Evolutionary conservation across 331 rosid species (phyloP).

Genomic region (Acacia pycnantha): DNA sequence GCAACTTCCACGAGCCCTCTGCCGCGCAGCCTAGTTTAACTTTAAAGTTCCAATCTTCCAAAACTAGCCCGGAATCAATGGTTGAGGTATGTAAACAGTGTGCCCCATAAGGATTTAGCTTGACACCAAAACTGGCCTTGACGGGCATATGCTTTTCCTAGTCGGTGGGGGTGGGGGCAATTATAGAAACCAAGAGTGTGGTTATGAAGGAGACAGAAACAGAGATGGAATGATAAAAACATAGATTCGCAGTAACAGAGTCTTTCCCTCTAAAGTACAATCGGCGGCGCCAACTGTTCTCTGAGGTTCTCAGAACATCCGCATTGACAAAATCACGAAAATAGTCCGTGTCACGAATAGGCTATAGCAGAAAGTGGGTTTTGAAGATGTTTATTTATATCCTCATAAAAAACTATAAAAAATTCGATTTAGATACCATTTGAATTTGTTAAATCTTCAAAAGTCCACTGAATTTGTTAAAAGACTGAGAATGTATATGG

Average conservation of each 20-base stretch:
- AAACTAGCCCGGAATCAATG: neutral
- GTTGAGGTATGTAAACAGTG: neutral
- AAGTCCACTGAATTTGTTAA: no score
- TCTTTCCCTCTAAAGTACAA: neutral
- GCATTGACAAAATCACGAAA: neutral
- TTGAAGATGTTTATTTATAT: neutral
- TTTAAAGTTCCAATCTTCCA: neutral
- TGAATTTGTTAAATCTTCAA: no score
- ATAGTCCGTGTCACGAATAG: neutral
- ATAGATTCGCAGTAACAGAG: neutral
- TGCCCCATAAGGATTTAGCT: neutral
- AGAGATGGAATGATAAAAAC: neutral
- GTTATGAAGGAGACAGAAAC: no score
- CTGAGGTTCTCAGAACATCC: neutral
- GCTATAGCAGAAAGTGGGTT: neutral
- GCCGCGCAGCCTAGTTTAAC: neutral
- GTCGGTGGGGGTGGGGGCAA: neutral
- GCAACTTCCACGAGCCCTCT: neutral
- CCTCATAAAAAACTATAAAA: no score
- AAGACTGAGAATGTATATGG: no score
- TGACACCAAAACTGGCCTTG: neutral
- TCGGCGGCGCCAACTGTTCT: neutral
- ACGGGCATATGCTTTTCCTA: neutral
- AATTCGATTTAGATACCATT: no score
- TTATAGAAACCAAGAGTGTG: neutral